Conservation (phyloP, 495 filamentous ascomycete species). For the Penicillium salamii region DNA sequence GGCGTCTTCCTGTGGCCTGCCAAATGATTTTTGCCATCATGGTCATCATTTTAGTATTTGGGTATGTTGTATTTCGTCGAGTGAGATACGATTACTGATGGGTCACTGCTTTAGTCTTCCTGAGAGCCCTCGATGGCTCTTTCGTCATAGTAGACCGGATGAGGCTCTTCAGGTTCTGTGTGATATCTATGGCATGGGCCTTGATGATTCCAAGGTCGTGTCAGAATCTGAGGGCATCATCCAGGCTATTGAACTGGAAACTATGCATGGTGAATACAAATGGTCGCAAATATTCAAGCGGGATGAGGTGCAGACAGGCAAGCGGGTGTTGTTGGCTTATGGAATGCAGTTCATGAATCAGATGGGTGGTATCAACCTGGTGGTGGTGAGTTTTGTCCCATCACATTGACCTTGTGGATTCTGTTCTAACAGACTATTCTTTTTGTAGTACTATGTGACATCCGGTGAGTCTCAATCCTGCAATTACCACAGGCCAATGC, state of each 20-base stretch:
- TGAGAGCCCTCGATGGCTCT: slow-evolving; percentile 46
- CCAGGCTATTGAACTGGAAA: slow-evolving; percentile 42
- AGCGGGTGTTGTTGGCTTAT: slow-evolving; percentile 50
- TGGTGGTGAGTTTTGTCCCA: slow-evolving; percentile 30
- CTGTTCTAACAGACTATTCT: neutral
- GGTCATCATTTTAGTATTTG: slow-evolving; percentile 32
- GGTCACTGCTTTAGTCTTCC: slow-evolving; percentile 29
- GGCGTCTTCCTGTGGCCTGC: slow-evolving; percentile 45
- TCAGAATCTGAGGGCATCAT: slow-evolving; percentile 46
- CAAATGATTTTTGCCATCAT: slow-evolving; percentile 41
- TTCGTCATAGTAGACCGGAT: slow-evolving; percentile 34
- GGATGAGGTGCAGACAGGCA: slow-evolving; percentile 50
- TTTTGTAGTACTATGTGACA: slow-evolving; percentile 44
- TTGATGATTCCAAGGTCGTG: slow-evolving; percentile 40
- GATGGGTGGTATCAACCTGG: slow-evolving; percentile 48
- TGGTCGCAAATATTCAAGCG: slow-evolving; percentile 48
- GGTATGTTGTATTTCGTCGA: slow-evolving; percentile 21
- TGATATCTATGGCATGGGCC: slow-evolving; percentile 41
- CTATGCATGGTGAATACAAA: slow-evolving; percentile 38
- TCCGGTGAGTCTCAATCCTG: slow-evolving; percentile 18
- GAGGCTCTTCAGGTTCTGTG: slow-evolving; percentile 50
- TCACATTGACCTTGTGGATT: neutral
- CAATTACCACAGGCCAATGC: neutral
- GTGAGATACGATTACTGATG: slow-evolving; percentile 5
- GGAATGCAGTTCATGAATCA: slow-evolving; percentile 40